Conservation (phyloP, 371 early-diverging fungal genomes). For the Zopfochytrium polystomum region DNA sequence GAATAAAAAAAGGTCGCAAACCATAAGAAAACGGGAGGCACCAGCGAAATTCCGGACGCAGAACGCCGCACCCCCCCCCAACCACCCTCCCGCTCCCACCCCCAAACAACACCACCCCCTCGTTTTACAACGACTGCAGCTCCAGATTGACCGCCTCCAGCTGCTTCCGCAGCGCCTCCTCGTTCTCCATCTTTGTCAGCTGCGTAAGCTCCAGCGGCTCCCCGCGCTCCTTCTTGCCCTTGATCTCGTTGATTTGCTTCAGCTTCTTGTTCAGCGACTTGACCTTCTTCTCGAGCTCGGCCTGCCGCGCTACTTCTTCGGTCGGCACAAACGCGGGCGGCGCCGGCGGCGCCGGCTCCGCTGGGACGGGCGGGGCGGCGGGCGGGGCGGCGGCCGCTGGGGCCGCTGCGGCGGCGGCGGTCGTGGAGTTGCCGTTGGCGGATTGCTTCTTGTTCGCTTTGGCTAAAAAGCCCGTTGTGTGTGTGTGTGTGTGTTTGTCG, state of each 20-base stretch:
- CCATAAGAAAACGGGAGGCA: too few relatives aligned
- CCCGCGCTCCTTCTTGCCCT: conserved; percentile 71
- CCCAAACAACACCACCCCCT: too few relatives aligned
- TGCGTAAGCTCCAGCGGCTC: conserved; percentile 82
- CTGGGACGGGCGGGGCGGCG: neutral
- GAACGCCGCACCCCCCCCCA: neutral
- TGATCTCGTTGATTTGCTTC: conserved; percentile 81
- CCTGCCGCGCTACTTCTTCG: conserved; percentile 9
- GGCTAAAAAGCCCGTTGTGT: too few relatives aligned
- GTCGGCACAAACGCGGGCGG: conserved; percentile 18
- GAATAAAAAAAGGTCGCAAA: too few relatives aligned
- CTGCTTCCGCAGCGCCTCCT: conserved; percentile 32
- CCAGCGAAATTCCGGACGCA: too few relatives aligned
- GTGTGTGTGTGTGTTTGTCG: too few relatives aligned
- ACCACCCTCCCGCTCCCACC: too few relatives aligned
- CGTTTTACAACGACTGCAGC: conserved; percentile 4
- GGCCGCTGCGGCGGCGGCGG: conserved; percentile 38
- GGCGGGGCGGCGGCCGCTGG: too few relatives aligned
- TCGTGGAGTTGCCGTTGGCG: conserved; percentile 45
- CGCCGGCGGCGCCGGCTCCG: conserved; percentile 13
- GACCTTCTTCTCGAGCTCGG: conserved; percentile 71
- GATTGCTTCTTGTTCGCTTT: conserved; percentile 56
- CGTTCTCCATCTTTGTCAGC: conserved; percentile 47
- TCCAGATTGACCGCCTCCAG: conserved; percentile 21
- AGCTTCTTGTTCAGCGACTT: conserved; percentile 84